These are phyloP conservation scores for Ophiostoma himal-ulmi DNA, from an alignment of 2,329 filamentous ascomycete genomes.

Conservation along the genomic window DNA sequence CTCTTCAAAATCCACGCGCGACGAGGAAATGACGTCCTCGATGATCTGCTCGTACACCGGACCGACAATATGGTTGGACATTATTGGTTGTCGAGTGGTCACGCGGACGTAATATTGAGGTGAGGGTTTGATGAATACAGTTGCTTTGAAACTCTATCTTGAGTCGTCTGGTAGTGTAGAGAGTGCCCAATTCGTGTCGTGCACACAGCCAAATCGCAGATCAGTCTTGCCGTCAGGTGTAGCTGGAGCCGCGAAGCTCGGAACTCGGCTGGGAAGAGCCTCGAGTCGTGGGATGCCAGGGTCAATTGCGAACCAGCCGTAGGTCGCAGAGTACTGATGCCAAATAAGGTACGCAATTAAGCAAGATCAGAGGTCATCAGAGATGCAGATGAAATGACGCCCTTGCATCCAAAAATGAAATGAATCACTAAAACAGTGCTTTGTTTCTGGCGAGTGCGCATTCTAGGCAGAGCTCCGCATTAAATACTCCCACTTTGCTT, in stretches of 20 bases:
- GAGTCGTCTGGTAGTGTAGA: background rate
- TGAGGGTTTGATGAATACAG: background rate
- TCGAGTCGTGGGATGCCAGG: background rate
- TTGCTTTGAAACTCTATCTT: background rate
- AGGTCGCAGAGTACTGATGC: background rate
- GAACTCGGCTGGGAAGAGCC: background rate
- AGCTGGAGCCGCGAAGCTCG: background rate
- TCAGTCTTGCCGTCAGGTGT: background rate
- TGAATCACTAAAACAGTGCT: conserved; percentile 12
- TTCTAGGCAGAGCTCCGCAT: conserved; percentile 19
- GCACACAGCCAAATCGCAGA: background rate
- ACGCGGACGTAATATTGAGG: background rate
- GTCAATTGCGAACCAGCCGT: background rate
- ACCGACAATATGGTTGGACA: conserved; percentile 61
- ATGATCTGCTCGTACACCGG: conserved; percentile 73
- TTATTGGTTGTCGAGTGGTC: conserved; percentile 31
- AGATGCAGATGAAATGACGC: background rate
- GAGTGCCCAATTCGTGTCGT: background rate
- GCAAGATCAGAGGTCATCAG: background rate
- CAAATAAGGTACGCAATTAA: background rate
- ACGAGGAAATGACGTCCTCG: conserved; percentile 83
- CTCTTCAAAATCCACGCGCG: conserved; percentile 93
- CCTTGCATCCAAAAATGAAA: background rate
- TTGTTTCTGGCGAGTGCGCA: conserved; percentile 25
- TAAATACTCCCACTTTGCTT: conserved; percentile 20